These are phyloP conservation scores for Pilatotrama ljubarskyi DNA, from an alignment of 768 basidiomycete species.

Conservation along the genomic window DNA sequence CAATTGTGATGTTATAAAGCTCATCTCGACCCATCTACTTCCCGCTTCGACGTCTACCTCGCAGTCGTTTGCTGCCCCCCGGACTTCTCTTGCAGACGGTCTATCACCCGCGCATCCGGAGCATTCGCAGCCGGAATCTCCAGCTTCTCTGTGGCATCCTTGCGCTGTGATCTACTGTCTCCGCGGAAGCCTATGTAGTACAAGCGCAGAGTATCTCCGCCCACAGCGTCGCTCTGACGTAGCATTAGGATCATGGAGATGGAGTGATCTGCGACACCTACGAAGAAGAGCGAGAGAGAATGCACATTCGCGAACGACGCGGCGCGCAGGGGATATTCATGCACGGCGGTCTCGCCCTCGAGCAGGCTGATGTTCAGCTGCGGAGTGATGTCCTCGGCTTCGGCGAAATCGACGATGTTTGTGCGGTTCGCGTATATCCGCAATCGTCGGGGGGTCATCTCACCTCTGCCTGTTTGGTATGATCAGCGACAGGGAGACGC, in stretches of 20 bases:
- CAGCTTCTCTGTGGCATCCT: slow-evolving; percentile 61
- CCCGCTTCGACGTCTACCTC: slow-evolving; percentile 28
- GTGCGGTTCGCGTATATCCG: slow-evolving; percentile 74
- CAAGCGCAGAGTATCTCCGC: slow-evolving; percentile 62
- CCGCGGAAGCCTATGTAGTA: slow-evolving; percentile 88
- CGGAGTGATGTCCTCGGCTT: slow-evolving; percentile 67
- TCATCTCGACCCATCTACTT: neutral
- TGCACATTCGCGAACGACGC: slow-evolving; percentile 77
- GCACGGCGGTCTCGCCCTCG: slow-evolving; percentile 66
- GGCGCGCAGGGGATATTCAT: slow-evolving; percentile 76
- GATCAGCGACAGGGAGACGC: slow-evolving; percentile 13
- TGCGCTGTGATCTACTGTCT: slow-evolving; percentile 53
- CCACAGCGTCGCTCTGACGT: slow-evolving; percentile 62
- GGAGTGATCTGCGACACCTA: slow-evolving; percentile 41
- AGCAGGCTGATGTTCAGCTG: slow-evolving; percentile 70
- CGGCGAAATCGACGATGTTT: slow-evolving; percentile 75
- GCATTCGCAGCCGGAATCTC: slow-evolving; percentile 82
- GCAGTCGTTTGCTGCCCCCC: slow-evolving; percentile 68
- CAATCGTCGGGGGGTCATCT: slow-evolving; percentile 71
- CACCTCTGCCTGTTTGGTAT: slow-evolving; percentile 62
- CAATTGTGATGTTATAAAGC: no score
- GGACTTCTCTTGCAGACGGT: slow-evolving; percentile 56
- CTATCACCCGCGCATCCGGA: slow-evolving; percentile 67
- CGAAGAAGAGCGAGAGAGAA: slow-evolving; percentile 77
- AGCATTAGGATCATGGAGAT: neutral